Evolutionary conservation across 129 eudicot genomes (phyloP).

Genomic region (Glebionis coronaria): DNA sequence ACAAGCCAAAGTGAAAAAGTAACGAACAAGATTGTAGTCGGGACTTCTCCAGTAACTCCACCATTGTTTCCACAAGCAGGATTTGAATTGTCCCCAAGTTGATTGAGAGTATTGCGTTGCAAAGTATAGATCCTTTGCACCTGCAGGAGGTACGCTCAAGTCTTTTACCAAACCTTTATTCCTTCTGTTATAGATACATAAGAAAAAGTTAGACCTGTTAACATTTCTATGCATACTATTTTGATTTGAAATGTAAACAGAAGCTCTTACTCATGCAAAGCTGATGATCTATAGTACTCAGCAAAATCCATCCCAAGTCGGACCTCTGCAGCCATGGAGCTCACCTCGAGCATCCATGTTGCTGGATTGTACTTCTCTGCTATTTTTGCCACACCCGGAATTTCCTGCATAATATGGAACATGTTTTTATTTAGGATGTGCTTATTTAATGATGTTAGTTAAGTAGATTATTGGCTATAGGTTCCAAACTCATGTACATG

Average conservation of each 20-base stretch:
- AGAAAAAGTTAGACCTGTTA: background rate
- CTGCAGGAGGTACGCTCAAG: conserved; percentile 59
- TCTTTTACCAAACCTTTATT: conserved; percentile 59
- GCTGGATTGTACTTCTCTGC: conserved; percentile 64
- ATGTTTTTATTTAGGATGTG: background rate
- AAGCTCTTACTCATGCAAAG: conserved; percentile 40
- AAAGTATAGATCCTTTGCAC: conserved; percentile 61
- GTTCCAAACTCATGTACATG: background rate
- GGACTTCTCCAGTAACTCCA: conserved; percentile 94
- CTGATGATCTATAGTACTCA: conserved; percentile 43
- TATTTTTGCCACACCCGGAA: conserved; percentile 51
- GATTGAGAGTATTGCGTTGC: conserved; percentile 60
- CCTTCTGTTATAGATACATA: conserved; percentile 31
- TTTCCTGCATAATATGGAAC: conserved; percentile 29
- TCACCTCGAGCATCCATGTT: conserved; percentile 80
- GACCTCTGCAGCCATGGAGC: conserved; percentile 50
- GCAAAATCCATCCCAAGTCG: conserved; percentile 63
- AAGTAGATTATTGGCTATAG: background rate
- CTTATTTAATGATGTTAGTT: no score
- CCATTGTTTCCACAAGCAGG: conserved; percentile 80
- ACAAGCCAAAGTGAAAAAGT: conserved; percentile 60
- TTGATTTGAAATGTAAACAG: background rate
- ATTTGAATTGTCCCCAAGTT: conserved; percentile 63
- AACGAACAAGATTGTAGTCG: conserved; percentile 73
- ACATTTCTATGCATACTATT: no score